Base-by-base conservation (phyloP, 768 basidiomycete genomes). In the Porphyrellus cyaneotinctus region DNA sequence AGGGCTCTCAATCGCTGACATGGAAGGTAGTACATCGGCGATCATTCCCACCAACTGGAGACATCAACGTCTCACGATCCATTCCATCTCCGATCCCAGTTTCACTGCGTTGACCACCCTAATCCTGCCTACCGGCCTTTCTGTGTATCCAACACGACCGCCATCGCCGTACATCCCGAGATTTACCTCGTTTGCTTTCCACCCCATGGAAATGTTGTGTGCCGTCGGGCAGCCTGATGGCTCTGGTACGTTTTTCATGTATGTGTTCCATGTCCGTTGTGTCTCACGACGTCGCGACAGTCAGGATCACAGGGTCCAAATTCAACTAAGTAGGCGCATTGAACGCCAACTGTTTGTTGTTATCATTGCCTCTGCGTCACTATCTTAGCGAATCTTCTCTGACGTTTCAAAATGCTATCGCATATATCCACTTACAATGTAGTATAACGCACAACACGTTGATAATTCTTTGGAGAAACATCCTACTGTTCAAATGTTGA, bases 121-220 rank as follows among this genome's bases (percentile, higher is more conserved):
- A 51, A 74, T 64, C 53, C 63, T 85, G 15, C 65, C 76, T 12
- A 86, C 83, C 9, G 82, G 84, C 8, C 72, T 88, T 24, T 70
- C 72, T 12, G 66, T 75, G 12, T 78, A 77, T 44, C 82, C 83
- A n/a, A 68, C 78, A n/a, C 77, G 83, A 43, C 72, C 73, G 8
- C 79, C 81, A 8, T 83, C 81, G 23, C 72, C 80, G 10, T 85
- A 76, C 62, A 83, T 85, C 50, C 82, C 83, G 38, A 74, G 83
- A 56, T 73, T 71, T 52, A 84, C 81, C 39, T 84, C 86, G 28
- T 71, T 92, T 45, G 75, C 78, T 2, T 94, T 93, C 77, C 91
- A 94, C 65, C 91, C 91, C 13, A 77, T 82, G 56, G 88, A 94
- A 68, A 92, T 93, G 91, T 66, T 93, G 57, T 88, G 83, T 60